Percentiles rank a stretch among this genome's conserved stretches.
These are phyloP conservation scores for Apiotrichum akiyoshidainum DNA, from an alignment of 1,284 basidiomycete genomes.

Conservation along the genomic window DNA sequence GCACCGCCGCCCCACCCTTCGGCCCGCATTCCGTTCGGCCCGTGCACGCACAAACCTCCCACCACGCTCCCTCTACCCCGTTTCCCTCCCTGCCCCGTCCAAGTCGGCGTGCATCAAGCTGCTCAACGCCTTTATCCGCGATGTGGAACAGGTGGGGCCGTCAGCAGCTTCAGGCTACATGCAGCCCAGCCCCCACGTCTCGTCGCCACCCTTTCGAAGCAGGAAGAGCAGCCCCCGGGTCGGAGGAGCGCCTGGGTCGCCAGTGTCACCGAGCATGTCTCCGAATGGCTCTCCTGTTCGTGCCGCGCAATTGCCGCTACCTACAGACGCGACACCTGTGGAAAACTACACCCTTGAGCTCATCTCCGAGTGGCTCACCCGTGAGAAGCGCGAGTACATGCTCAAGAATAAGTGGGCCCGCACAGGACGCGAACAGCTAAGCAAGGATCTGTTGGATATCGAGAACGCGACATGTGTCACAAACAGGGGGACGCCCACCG, in stretches of 20 bases:
- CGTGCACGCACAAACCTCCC: constrained; percentile 42
- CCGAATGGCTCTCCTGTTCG: background rate
- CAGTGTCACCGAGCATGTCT: background rate
- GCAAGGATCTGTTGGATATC: constrained; percentile 49
- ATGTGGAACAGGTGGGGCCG: constrained; percentile 30
- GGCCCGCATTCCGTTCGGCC: constrained; percentile 46
- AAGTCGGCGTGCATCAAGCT: constrained; percentile 45
- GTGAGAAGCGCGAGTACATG: constrained; percentile 51
- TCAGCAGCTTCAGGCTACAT: constrained; percentile 16
- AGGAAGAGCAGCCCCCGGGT: constrained; percentile 6
- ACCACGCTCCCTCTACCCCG: constrained; percentile 28
- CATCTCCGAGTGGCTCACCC: constrained; percentile 43
- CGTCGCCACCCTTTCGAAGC: background rate
- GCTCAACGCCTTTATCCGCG: constrained; percentile 30
- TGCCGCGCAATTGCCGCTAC: background rate
- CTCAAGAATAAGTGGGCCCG: constrained; percentile 48
- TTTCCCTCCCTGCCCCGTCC: constrained; percentile 43
- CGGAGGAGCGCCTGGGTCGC: background rate
- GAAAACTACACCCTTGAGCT: constrained; percentile 46
- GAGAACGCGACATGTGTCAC: constrained; percentile 38
- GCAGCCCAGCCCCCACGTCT: background rate
- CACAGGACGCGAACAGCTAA: constrained; percentile 41
- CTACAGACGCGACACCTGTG: constrained; percentile 27
- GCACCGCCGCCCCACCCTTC: constrained; percentile 37
- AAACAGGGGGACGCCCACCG: constrained; percentile 22